These are phyloP conservation scores for Phaeotremella fagi DNA, from an alignment of 768 basidiomycete genomes.

Conservation along the genomic window DNA sequence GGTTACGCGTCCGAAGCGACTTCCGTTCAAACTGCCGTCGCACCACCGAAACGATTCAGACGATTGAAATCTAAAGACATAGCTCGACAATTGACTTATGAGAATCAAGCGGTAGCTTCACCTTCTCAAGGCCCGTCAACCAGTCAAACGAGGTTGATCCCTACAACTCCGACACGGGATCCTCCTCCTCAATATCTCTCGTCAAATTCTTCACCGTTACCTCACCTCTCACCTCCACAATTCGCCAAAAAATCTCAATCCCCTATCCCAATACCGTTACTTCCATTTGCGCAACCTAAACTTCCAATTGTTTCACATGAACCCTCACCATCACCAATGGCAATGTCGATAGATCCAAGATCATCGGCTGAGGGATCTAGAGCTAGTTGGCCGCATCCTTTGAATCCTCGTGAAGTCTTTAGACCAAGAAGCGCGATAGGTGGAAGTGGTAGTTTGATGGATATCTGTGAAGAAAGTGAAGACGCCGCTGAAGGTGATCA, in stretches of 20 bases:
- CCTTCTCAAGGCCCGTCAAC: too few relatives aligned
- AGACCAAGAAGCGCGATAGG: not conserved
- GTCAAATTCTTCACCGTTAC: too few relatives aligned
- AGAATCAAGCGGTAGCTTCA: too few relatives aligned
- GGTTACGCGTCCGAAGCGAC: conserved; percentile 15
- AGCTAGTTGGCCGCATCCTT: conserved; percentile 10
- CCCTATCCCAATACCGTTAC: too few relatives aligned
- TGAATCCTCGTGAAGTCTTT: not conserved
- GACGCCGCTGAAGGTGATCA: not conserved
- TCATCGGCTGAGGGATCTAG: conserved; percentile 4
- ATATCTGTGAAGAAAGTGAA: not conserved
- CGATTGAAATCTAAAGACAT: too few relatives aligned
- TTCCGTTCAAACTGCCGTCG: conserved; percentile 7
- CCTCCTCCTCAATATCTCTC: too few relatives aligned
- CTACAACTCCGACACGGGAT: too few relatives aligned
- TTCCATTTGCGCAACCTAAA: too few relatives aligned
- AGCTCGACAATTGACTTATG: too few relatives aligned
- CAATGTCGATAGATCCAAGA: conserved; percentile 28
- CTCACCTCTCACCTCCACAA: too few relatives aligned
- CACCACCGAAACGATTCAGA: not conserved
- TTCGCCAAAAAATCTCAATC: too few relatives aligned
- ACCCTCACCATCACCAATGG: conserved; percentile 9
- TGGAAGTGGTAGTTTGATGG: not conserved
- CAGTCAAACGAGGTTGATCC: too few relatives aligned
- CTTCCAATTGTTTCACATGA: not conserved